These are phyloP conservation scores for Globisporangium viniferum DNA, from an alignment of 352 stramenopile species.

Conservation along the genomic window DNA sequence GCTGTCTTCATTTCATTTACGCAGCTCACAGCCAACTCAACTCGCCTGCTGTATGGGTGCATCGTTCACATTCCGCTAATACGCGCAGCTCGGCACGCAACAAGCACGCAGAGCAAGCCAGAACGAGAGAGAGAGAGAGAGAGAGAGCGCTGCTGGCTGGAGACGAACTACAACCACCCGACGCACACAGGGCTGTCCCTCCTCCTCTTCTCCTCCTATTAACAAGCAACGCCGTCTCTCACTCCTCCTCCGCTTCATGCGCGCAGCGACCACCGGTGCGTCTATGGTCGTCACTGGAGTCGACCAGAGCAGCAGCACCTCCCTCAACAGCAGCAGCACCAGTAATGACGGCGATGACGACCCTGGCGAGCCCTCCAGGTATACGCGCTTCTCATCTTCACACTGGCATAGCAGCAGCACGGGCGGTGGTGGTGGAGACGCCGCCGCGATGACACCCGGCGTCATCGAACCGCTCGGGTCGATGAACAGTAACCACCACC, in stretches of 20 bases:
- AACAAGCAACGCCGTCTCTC: not conserved
- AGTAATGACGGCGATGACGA: constrained; percentile 11
- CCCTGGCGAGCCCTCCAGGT: not conserved
- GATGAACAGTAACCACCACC: not conserved
- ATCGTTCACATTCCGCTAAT: too few species aligned
- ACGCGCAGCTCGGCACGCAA: too few species aligned
- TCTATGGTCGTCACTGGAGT: constrained; percentile 9
- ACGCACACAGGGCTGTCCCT: not conserved
- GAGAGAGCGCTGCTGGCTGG: too few species aligned
- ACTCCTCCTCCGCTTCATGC: constrained; percentile 3
- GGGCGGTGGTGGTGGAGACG: not conserved
- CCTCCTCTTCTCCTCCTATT: not conserved
- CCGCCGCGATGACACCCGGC: not conserved
- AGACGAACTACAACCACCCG: too few species aligned
- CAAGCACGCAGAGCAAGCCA: too few species aligned
- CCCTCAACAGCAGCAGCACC: not conserved
- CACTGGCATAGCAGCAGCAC: not conserved
- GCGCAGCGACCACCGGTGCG: not conserved
- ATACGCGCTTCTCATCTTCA: not conserved
- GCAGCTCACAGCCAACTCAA: too few species aligned
- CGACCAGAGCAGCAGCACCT: not conserved
- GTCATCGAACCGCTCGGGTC: not conserved
- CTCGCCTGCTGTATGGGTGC: too few species aligned
- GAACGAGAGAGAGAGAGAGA: too few species aligned
- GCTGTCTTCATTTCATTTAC: too few species aligned